Percentiles rank a stretch among this genome's conserved stretches.
These are phyloP conservation scores for Podaxis sp. DNA, from an alignment of 768 basidiomycete genomes.

Conservation along the genomic window DNA sequence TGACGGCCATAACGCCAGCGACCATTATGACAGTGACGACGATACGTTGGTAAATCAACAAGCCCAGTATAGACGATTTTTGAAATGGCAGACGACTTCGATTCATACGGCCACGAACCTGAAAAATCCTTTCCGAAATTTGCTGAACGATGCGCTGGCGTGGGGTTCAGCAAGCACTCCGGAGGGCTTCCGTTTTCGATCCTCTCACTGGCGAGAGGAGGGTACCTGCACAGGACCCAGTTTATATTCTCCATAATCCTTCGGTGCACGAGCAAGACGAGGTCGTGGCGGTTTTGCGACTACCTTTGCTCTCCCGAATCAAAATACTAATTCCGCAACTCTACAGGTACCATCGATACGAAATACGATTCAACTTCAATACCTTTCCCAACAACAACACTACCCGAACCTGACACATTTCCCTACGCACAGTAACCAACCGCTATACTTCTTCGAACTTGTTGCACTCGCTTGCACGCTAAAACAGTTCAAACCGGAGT, in stretches of 20 bases:
- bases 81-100: not conserved
- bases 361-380: not conserved
- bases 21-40: not conserved
- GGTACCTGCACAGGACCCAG: not conserved
- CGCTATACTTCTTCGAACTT: constrained; percentile 1
- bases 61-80: not conserved
- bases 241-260: not conserved
- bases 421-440: not conserved
- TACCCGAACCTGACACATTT: not conserved
- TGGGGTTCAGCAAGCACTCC: constrained; percentile 2
- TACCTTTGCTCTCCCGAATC: not conserved
- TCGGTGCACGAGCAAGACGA: constrained; percentile 3
- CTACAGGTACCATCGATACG: not conserved
- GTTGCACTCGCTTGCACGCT: constrained; percentile 1
- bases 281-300: constrained; percentile 1
- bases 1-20: not conserved
- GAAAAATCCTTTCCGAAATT: not conserved
- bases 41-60: not conserved
- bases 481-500: constrained; percentile 2
- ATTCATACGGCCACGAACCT: not conserved
- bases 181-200: not conserved
- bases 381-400: not conserved
- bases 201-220: not conserved
- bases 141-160: not conserved
- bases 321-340: not conserved